Evolutionary conservation across 2,329 filamentous ascomycete species (phyloP), one percentile per base, ranked within the genome.

Genomic region (Aspergillus fumigatiaffinis): DNA sequence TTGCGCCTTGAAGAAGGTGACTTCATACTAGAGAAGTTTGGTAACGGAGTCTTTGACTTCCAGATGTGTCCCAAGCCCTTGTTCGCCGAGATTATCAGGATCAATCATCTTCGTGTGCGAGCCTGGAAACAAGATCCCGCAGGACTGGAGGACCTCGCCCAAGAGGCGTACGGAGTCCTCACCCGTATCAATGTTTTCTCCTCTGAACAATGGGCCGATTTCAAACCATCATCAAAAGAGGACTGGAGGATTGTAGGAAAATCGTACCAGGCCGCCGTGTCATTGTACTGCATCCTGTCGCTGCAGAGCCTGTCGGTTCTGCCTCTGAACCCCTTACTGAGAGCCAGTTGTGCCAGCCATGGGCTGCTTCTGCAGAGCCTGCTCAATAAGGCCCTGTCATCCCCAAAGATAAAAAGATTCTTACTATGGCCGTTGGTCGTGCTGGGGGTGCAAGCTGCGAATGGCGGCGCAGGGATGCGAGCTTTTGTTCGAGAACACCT

Each of bases 221-320:
- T 65, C 10, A 73, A 71, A 32, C 55, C 60, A 7, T 57, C 38
- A 2, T 59, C 63, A 0, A 59, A 58, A 12, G 47, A 67, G 29
- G 63, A 68, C 28, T 72, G 72, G 68, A 46, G 65, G 3, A 60
- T 74, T 9, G 48, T 74, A 25, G 70, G 63, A 14, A 59, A 60
- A 7, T 58, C 70, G n/a, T 71, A 71, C 52, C 70, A 71, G 49
- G 62, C 65, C 8, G 66, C 76, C 6, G 61, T 69, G 10, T 61
- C 67, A 14, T 47, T 77, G 3, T 77, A 76, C 61, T 75, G 71
- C 62, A 67, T 76, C 54, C 66, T 65, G 1, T 74, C 76, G 3
- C 64, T 77, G 9, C 73, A 73, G 57, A 72, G 70, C 56, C 14
- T 72, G 3, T 64, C 64, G 1, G 55, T 72, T 10, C 61, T 76